Conservation (phyloP, 495 filamentous ascomycete genomes). For the Lichenothelia convexa region DNA sequence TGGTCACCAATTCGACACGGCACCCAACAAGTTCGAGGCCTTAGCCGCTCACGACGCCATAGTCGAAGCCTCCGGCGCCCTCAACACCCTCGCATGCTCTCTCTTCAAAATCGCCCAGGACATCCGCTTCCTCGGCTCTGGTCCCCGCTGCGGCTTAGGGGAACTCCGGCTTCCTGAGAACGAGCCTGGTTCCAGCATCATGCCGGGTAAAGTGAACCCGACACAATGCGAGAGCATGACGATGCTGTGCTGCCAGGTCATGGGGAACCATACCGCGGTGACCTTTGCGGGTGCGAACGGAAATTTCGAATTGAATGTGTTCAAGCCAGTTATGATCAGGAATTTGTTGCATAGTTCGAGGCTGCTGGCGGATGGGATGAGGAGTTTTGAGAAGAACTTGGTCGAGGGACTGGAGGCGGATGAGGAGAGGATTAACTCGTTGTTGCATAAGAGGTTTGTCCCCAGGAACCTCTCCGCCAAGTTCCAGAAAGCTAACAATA, state of each 20-base stretch:
- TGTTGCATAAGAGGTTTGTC: constrained; percentile 68
- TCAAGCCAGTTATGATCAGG: constrained; percentile 90
- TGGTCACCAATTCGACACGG: constrained; percentile 81
- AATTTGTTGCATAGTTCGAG: constrained; percentile 84
- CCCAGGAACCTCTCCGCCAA: constrained; percentile 1
- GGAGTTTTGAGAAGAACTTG: constrained; percentile 81
- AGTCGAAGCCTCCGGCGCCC: constrained; percentile 77
- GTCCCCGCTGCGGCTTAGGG: constrained; percentile 85
- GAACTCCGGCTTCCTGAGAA: constrained; percentile 91
- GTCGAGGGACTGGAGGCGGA: constrained; percentile 81
- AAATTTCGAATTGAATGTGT: constrained; percentile 97
- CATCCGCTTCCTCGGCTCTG: constrained; percentile 88
- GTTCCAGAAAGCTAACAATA: too few relatives aligned
- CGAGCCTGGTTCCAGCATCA: constrained; percentile 91
- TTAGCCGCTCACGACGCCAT: constrained; percentile 95
- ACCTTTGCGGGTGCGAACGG: constrained; percentile 93
- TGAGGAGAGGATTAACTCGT: constrained; percentile 67
- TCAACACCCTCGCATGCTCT: constrained; percentile 84
- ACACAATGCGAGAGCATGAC: constrained; percentile 96
- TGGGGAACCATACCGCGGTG: constrained; percentile 85
- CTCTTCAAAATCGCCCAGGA: constrained; percentile 98
- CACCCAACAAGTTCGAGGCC: constrained; percentile 97
- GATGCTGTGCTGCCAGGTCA: constrained; percentile 94
- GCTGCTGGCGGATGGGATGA: constrained; percentile 80
- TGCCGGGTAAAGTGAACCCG: constrained; percentile 99